These are phyloP conservation scores for Sporothrix protearum DNA, from an alignment of 2,329 filamentous ascomycete species.

Conservation along the genomic window DNA sequence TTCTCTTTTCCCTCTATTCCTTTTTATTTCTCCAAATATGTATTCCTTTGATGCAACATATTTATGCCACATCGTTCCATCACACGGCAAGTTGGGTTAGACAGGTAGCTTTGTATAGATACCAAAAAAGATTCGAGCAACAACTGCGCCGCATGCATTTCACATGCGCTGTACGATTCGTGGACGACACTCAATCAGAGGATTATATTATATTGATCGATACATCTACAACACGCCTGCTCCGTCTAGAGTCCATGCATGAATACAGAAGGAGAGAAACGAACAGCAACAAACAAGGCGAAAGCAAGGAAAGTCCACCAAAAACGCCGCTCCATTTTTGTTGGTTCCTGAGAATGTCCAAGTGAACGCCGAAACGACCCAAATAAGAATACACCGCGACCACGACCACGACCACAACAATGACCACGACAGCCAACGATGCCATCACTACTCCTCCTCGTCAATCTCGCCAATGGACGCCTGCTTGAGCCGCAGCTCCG, in stretches of 20 bases:
- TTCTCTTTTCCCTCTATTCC: not conserved
- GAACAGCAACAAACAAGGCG: not conserved
- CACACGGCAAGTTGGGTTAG: not conserved
- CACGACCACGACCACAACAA: not conserved
- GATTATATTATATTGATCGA: not conserved
- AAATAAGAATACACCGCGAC: not conserved
- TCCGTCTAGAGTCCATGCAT: not conserved
- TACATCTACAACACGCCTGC: not conserved
- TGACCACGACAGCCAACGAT: not conserved
- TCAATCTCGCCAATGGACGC: constrained; percentile 38
- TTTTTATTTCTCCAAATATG: not conserved
- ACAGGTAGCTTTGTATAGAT: not conserved
- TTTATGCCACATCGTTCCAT: not conserved
- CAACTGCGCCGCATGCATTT: not conserved
- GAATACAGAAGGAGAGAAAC: not conserved
- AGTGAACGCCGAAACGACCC: not conserved
- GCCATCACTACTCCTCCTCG: constrained; percentile 31
- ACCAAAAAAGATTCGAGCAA: not conserved
- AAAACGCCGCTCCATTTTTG: constrained; percentile 10
- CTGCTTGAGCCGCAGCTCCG: constrained; percentile 40
- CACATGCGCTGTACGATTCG: no score
- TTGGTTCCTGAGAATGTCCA: not conserved
- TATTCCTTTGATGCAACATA: not conserved
- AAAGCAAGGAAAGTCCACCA: not conserved
- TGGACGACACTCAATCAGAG: no score